Percentiles rank a stretch among this genome's conserved stretches.
Evolutionary conservation across 345 rosid genomes (phyloP).

Genomic region (Rhodamnia rubescens): DNA sequence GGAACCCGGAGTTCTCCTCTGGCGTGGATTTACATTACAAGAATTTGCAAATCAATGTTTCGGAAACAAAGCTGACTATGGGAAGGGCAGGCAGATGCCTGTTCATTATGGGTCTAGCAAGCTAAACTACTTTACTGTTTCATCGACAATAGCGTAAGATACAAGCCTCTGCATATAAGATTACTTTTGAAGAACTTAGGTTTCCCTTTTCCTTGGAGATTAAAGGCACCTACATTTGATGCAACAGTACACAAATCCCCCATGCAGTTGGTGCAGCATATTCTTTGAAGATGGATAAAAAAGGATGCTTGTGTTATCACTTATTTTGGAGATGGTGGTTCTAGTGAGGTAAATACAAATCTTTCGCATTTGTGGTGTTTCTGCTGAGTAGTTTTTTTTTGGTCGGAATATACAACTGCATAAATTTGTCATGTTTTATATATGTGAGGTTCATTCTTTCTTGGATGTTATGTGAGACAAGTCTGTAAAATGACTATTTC

Average conservation of each 20-base stretch:
- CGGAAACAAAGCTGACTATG: slow-evolving; percentile 28
- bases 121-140: slow-evolving; percentile 40
- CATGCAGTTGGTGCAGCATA: slow-evolving; percentile 90
- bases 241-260: slow-evolving; percentile 61
- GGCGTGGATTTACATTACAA: slow-evolving; percentile 48
- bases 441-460: not conserved
- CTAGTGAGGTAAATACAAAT: slow-evolving; percentile 49
- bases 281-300: slow-evolving; percentile 72
- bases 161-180: not conserved
- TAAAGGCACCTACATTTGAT: not conserved
- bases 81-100: slow-evolving; percentile 65
- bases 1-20: slow-evolving; percentile 46
- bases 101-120: slow-evolving; percentile 43
- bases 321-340: slow-evolving; percentile 74
- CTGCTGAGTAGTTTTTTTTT: not conserved
- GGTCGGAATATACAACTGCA: not conserved
- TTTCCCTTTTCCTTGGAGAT: not conserved
- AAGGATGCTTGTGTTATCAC: slow-evolving; percentile 65
- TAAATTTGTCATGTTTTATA: not conserved
- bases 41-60: slow-evolving; percentile 48
- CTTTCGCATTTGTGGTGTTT: not conserved
- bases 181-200: not conserved
- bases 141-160: slow-evolving; percentile 54
- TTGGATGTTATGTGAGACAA: not conserved
- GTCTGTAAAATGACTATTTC: not conserved